Percentiles rank a stretch among this genome's conserved stretches.
phyloP scores from a whole-genome alignment of 768 basidiomycete genomes.

The Mycena latifolia region DNA sequence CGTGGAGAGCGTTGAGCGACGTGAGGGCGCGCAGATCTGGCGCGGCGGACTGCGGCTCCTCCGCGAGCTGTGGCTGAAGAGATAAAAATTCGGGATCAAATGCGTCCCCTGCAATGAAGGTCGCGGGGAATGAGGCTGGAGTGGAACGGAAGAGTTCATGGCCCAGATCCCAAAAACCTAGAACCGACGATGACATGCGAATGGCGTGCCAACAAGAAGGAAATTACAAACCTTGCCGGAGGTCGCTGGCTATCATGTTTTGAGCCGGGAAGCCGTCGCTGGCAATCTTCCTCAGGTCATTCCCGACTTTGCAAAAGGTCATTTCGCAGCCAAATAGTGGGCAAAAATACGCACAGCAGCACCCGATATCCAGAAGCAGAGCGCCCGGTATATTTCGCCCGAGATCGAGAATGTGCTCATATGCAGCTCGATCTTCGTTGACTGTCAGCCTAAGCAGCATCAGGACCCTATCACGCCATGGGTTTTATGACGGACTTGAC shows the following conservation, averaged over 20 bases:
- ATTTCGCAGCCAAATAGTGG: background rate
- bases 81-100: constrained; percentile 55
- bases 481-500: too few relatives aligned
- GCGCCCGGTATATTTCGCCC: constrained; percentile 40
- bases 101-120: constrained; percentile 68
- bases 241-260: constrained; percentile 52
- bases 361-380: constrained; percentile 58
- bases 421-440: constrained; percentile 37
- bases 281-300: constrained; percentile 53
- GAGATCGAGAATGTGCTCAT: constrained; percentile 47
- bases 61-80: constrained; percentile 46
- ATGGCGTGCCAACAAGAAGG: too few relatives aligned
- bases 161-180: constrained; percentile 73
- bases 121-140: constrained; percentile 63
- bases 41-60: constrained; percentile 36
- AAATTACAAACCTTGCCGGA: constrained; percentile 43
- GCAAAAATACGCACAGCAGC: constrained; percentile 59
- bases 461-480: too few relatives aligned
- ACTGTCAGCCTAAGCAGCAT: constrained; percentile 10
- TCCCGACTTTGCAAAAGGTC: constrained; percentile 59
- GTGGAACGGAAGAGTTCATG: constrained; percentile 70
- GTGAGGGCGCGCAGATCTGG: constrained; percentile 47
- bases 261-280: constrained; percentile 54
- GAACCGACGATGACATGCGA: too few relatives aligned
- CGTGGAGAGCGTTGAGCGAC: constrained; percentile 59